These are phyloP conservation scores for Pythium phragmiticola DNA, from an alignment of 352 stramenopile species.

Conservation along the genomic window DNA sequence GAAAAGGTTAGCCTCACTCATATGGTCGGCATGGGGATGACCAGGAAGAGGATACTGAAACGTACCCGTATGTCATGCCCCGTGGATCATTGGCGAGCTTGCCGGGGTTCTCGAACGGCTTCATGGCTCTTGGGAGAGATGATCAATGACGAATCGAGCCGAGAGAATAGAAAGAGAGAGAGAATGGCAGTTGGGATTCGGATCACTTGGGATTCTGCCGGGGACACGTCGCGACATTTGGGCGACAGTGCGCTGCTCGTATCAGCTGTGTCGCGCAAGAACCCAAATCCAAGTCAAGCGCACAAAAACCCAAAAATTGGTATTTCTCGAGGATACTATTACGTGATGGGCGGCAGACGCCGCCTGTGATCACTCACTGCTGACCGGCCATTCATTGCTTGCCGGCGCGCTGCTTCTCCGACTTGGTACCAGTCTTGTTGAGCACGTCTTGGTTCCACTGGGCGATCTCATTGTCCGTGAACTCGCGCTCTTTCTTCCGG, in stretches of 20 bases:
- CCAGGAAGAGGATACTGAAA: background rate
- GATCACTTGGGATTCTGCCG: background rate
- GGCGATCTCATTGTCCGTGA: constrained; percentile 38
- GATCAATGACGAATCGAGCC: background rate
- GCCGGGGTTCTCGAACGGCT: constrained; percentile 26
- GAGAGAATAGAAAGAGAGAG: background rate
- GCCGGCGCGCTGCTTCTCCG: constrained; percentile 25
- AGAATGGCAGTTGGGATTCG: background rate
- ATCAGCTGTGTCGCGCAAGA: background rate
- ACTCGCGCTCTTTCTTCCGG: constrained; percentile 54
- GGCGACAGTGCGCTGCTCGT: background rate
- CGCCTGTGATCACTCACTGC: too few relatives aligned
- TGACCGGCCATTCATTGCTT: background rate
- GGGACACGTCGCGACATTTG: background rate
- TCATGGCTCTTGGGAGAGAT: constrained; percentile 7
- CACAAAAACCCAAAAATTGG: background rate
- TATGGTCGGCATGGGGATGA: constrained; percentile 1
- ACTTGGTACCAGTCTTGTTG: constrained; percentile 36
- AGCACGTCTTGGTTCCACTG: constrained; percentile 66
- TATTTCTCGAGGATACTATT: too few relatives aligned
- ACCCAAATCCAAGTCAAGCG: background rate
- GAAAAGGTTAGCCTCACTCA: background rate
- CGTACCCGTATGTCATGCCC: constrained; percentile 29
- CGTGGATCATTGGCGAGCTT: constrained; percentile 24
- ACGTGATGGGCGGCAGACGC: too few relatives aligned